Evolutionary conservation across 1,284 basidiomycete genomes (phyloP).

Genomic region (Pseudomicrostroma phylloplanum): DNA sequence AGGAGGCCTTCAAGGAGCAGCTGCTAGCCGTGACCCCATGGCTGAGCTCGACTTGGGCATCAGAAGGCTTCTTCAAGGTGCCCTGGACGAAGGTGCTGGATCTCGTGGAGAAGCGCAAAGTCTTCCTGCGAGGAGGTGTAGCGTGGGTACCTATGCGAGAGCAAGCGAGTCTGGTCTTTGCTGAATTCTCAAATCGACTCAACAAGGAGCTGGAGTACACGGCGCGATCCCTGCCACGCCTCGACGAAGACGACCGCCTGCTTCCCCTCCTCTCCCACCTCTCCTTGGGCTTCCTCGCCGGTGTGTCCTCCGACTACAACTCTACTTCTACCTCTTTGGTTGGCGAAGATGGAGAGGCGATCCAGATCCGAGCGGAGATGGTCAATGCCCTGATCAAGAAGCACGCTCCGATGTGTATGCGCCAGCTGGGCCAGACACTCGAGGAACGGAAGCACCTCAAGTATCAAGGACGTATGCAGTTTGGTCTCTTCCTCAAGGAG

Average conservation of each 20-base stretch:
- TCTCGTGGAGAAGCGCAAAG: constrained; percentile 75
- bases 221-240: constrained; percentile 77
- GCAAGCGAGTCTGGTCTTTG: constrained; percentile 78
- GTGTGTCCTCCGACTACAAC: constrained; percentile 73
- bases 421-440: constrained; percentile 74
- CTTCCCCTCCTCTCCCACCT: constrained; percentile 86
- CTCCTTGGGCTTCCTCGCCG: constrained; percentile 86
- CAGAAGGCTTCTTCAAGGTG: constrained; percentile 66
- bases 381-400: constrained; percentile 77
- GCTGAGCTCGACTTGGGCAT: constrained; percentile 50
- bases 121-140: constrained; percentile 73
- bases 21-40: constrained; percentile 52
- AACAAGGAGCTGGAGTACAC: constrained; percentile 77
- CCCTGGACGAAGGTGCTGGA: constrained; percentile 89
- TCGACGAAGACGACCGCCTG: constrained; percentile 91
- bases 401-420: constrained; percentile 96
- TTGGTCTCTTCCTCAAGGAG: constrained; percentile 83
- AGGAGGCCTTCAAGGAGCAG: constrained; percentile 56
- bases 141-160: constrained; percentile 81
- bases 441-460: constrained; percentile 78
- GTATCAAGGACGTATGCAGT: constrained; percentile 84
- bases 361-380: constrained; percentile 83
- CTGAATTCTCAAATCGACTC: constrained; percentile 76
- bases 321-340: constrained; percentile 51
- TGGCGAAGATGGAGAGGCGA: constrained; percentile 54